Evolutionary conservation across 805 yeast genomes (phyloP), one percentile per base, ranked within the genome.

Genomic region (Yarrowia bubula): DNA sequence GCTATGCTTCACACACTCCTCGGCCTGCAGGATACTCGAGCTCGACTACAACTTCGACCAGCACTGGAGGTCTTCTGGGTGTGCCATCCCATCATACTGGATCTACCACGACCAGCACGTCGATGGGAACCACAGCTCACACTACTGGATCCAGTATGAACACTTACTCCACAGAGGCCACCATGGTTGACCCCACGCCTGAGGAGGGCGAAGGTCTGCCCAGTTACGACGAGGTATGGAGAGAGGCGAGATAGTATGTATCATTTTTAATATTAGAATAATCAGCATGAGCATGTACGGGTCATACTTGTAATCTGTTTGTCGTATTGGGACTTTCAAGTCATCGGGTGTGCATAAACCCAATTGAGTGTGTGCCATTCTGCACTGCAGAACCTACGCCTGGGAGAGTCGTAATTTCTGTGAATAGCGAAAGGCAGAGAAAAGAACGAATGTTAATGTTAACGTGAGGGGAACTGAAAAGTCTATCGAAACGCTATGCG

Each of bases 311-410:
- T 51, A 22, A 32, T 37, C 33, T 13, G 17, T 11, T 35, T 14
- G 17, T 51, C 58, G 58, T 51, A 51, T 51, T 51, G 58, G 58
- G 58, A 51, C 43, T 22, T 37, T 51, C 37, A 38, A 38, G 58
- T 51, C 58, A 51, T 51, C 58, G 58, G 58, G 35, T 37, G 58
- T 51, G 58, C 58, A 51, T 51, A 51, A 51, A 51, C 58, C 58
- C 58, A 51, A 51, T 31, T 51, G 58, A 6, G 55, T 35, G 39
- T 13, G 18, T 11, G 15, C 8, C 9, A 31, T 15, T 48, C 55
- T 48, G 55, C 55, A 48, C 55, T 18, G 28, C 15, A 48, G 15
- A 48, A 48, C 55, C 41, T 48, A 48, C 55, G 55, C 55, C 55
- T 10, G 18, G 35, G 39, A 48, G 41, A 48, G 55, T 35, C 32